Conservation (phyloP, 768 basidiomycete genomes). For the Tricholoma furcatifolium region DNA sequence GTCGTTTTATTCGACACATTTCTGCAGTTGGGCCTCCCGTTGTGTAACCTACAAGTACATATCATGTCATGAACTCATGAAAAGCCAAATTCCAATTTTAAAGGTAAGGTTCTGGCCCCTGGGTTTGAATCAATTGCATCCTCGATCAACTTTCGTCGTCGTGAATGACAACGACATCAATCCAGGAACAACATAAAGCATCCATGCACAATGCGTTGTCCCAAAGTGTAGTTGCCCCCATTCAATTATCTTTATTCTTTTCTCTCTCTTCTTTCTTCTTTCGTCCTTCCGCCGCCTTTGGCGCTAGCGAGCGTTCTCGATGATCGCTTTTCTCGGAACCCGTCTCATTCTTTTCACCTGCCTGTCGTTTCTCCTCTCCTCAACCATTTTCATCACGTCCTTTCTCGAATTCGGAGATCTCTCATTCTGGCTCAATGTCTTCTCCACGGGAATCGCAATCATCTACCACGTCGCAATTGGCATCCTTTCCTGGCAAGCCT, state of each 20-base stretch:
- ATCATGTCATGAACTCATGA: no score
- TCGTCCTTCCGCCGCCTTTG: neutral
- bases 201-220: neutral
- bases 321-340: neutral
- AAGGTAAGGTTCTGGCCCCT: no score
- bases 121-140: neutral
- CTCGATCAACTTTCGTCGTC: neutral
- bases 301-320: slow-evolving; percentile 3
- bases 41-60: no score
- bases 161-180: neutral
- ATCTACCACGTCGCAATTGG: slow-evolving; percentile 10
- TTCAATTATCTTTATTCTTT: neutral
- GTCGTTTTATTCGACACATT: neutral
- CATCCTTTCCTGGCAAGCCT: slow-evolving; percentile 7
- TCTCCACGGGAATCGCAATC: slow-evolving; percentile 4
- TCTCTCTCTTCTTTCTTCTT: no score
- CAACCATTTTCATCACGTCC: slow-evolving; percentile 10
- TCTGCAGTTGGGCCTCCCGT: no score
- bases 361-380: slow-evolving; percentile 9
- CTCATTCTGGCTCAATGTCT: slow-evolving; percentile 12
- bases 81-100: no score
- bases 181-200: neutral
- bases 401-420: slow-evolving; percentile 9
- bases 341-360: slow-evolving; percentile 2
- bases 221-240: slow-evolving; percentile 1